Evolutionary conservation across 2,329 filamentous ascomycete species (phyloP), one percentile per base, ranked within the genome.

Genomic region (Aspergillus sp.): DNA sequence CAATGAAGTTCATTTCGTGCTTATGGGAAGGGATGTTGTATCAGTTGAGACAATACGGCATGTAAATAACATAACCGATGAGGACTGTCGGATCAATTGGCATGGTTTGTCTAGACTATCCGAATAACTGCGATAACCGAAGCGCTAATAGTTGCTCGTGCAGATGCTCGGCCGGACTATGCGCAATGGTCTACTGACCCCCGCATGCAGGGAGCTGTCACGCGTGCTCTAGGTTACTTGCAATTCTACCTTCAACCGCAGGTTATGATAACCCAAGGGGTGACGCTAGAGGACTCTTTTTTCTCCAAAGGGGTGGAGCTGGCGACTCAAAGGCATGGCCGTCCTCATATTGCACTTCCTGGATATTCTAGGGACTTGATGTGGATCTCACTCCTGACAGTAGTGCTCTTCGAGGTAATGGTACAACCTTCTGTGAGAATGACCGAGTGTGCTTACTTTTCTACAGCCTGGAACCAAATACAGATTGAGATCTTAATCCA

Each of bases 401-500:
- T 60, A 78, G 81, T 18, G 87, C 92, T 31, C 77, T 97, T 58
- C 82, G 80, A 65, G 83, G 88, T 90, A 80, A 68, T 73, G 61
- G 7, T 49, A 16, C 6, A 36, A 36, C n/a, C 4, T 14, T 24
- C 10, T 20, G 20, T 20, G 16, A 12, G 22, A 52, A 10, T 31
- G 29, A 36, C 20, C 5, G 20, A 10, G n/a, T 22, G 36, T 20
- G 39, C 52, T 52, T 16, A 16, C 60, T 62, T 10, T 24, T 42
- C 11, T 11, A 61, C 69, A 88, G 89, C 85, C 36, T 97, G 93
- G 93, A 88, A 94, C 72, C 84, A 86, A 51, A 81, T 91, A 5
- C 86, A 83, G 42, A 82, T 98, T 62, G 92, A 98, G 64, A 90
- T 99, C 55, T 75, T 97, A 12, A 85, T 98, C 9, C 91, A 96